phyloP scores from a whole-genome alignment of 768 basidiomycete genomes.

The Artomyces pyxidatus region DNA sequence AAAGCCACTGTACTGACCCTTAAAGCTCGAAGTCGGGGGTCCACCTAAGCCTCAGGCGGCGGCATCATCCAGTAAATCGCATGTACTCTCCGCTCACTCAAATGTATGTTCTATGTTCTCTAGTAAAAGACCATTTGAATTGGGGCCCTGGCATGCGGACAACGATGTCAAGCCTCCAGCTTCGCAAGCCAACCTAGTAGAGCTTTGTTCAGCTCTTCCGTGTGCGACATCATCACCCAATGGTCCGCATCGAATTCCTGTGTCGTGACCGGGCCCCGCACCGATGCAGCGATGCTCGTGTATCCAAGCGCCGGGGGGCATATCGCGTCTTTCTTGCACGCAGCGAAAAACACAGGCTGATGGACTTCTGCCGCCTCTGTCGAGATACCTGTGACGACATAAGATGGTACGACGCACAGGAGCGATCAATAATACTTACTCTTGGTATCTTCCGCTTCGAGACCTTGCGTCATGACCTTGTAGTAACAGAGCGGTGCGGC shows the following conservation, averaged over 20 bases:
- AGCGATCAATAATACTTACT: slow-evolving; percentile 14
- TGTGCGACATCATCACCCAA: slow-evolving; percentile 29
- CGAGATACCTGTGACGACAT: neutral
- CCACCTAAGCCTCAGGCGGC: too few species aligned
- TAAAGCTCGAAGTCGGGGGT: too few species aligned
- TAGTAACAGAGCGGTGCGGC: slow-evolving; percentile 29
- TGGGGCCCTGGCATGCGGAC: too few species aligned
- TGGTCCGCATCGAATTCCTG: slow-evolving; percentile 31
- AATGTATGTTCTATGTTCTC: too few species aligned
- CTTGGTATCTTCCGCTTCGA: slow-evolving; percentile 26
- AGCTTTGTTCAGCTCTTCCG: slow-evolving; percentile 27
- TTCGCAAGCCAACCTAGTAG: slow-evolving; percentile 26
- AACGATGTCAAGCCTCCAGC: neutral
- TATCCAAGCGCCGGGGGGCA: slow-evolving; percentile 21
- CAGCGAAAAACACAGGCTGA: slow-evolving; percentile 32
- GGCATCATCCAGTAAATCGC: too few species aligned
- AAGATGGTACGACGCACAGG: neutral
- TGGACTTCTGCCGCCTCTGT: slow-evolving; percentile 19
- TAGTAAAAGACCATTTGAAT: too few species aligned
- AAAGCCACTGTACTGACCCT: too few species aligned
- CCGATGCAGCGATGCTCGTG: slow-evolving; percentile 21
- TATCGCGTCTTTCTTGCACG: slow-evolving; percentile 27
- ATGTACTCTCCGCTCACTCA: too few species aligned
- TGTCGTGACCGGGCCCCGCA: slow-evolving; percentile 21
- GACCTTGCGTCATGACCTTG: slow-evolving; percentile 18